These are phyloP conservation scores for Saccharomyces jurei DNA, from an alignment of 805 yeast genomes.

Conservation along the genomic window DNA sequence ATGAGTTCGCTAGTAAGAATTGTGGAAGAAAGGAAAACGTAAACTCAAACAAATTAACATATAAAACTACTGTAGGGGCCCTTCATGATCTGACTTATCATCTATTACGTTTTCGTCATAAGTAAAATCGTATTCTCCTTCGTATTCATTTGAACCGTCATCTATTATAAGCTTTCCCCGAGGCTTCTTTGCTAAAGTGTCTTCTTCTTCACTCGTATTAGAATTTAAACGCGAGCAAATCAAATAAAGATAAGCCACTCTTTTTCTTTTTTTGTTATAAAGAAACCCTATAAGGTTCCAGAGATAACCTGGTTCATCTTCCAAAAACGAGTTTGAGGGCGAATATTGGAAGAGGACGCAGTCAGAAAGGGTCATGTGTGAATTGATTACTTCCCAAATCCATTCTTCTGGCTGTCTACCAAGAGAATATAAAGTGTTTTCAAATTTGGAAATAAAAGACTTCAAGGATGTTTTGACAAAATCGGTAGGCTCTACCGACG, in stretches of 20 bases:
- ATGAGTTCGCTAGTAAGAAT: neutral
- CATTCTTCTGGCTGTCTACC: constrained; percentile 53
- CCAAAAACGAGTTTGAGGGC: constrained; percentile 31
- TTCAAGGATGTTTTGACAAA: constrained; percentile 45
- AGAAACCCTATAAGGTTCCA: constrained; percentile 75
- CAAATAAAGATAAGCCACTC: constrained; percentile 80
- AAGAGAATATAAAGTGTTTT: constrained; percentile 64
- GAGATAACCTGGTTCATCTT: constrained; percentile 34
- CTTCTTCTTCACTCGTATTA: constrained; percentile 34
- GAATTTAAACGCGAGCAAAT: constrained; percentile 42
- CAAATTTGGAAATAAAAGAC: constrained; percentile 57
- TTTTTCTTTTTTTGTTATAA: constrained; percentile 81
- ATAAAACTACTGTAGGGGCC: neutral
- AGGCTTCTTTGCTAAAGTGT: constrained; percentile 25
- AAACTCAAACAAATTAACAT: neutral
- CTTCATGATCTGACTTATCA: constrained; percentile 31
- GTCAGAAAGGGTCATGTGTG: constrained; percentile 57
- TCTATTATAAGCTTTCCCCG: constrained; percentile 31
- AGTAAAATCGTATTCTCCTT: constrained; percentile 41
- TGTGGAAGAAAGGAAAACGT: neutral
- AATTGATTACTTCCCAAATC: constrained; percentile 84
- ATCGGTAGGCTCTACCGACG: constrained; percentile 72
- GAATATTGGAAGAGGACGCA: constrained; percentile 59
- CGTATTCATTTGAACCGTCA: constrained; percentile 33
- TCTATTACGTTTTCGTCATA: constrained; percentile 34